These are phyloP conservation scores for Otatea glauca DNA, from an alignment of 176 grass and related monocot genomes.

Conservation along the genomic window DNA sequence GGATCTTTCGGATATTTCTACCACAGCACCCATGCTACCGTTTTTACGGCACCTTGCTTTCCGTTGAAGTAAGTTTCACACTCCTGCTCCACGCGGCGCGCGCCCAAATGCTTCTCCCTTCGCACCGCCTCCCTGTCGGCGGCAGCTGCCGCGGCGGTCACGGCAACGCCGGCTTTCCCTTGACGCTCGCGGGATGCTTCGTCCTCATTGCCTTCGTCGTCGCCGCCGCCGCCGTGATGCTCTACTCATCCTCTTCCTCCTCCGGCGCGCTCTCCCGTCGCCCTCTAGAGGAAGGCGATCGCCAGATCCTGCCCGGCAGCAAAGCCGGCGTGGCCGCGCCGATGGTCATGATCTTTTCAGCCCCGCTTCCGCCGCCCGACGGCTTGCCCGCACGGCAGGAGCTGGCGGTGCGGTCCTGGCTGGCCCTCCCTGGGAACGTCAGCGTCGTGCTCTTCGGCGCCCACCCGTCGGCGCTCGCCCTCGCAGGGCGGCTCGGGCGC, in stretches of 20 bases:
- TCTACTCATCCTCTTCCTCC: not conserved
- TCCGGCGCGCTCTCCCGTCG: not conserved
- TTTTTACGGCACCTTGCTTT: slow-evolving; percentile 1
- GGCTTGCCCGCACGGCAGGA: slow-evolving; percentile 60
- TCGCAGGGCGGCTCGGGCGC: slow-evolving; percentile 46
- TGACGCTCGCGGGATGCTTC: slow-evolving; percentile 20
- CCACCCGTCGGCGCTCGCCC: slow-evolving; percentile 38
- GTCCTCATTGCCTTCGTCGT: slow-evolving; percentile 39
- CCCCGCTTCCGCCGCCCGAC: slow-evolving; percentile 37
- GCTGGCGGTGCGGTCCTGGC: slow-evolving; percentile 82
- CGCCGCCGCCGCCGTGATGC: slow-evolving; percentile 17
- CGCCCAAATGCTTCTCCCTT: not conserved
- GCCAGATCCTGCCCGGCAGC: not conserved
- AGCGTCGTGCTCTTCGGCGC: slow-evolving; percentile 67
- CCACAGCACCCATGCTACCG: not conserved
- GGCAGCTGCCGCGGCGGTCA: not conserved
- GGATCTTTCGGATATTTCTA: no score
- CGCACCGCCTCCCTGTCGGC: not conserved
- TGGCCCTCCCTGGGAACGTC: slow-evolving; percentile 65
- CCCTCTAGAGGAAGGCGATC: not conserved
- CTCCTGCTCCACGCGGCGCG: not conserved
- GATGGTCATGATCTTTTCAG: slow-evolving; percentile 63
- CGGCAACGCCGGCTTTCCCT: not conserved
- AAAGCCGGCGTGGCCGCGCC: not conserved
- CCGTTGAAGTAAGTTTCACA: not conserved